Base-by-base conservation (phyloP, 2,329 filamentous ascomycete genomes). In the Paracoccidioides brasiliensis region DNA sequence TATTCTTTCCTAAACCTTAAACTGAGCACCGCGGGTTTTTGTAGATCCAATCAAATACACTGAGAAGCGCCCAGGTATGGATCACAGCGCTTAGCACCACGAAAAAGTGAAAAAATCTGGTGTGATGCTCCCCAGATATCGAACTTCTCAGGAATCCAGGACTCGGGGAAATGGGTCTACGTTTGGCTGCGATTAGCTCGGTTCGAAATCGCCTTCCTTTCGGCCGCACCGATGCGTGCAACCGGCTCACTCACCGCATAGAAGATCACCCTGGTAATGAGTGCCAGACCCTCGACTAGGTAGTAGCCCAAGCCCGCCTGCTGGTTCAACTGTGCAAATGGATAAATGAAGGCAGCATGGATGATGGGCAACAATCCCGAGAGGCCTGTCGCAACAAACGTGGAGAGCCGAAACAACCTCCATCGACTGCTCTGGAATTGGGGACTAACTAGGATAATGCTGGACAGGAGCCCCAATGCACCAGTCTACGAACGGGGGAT, bases 31-130 rank as follows among this genome's bases (percentile, higher is more conserved):
- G 44, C 44, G 44, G 44, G 9, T 54, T 49, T 52, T 76, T 79
- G 70, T 95, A 89, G 65, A 88, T 83, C 66, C 86, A 84, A 70
- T 95, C 88, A 71, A 95, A 95, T 3, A 90, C 90, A 70, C 82
- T 85, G 42, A 87, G 68, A 73, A 97, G 79, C 52, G 87, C 90
- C 54, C 83, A 83, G 57, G 96, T 74, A 61, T 77, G 71, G 7
- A 73, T 63, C 38, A 68, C 58, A 22, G 69, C 69, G 4, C 70
- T 72, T 5, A 76, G 48, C 0, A 76, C 74, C 7, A 76, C 72
- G 5, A 75, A 65, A 9, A 74, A 60, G 54, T 77, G 74, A 55
- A 77, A 77, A 76, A 5, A 76, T 68, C 58, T 76, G 74, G 56
- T 76, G 74, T 12, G 74, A 77, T 3, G 70, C 68, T 14, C 73